phyloP scores from a whole-genome alignment of 352 stramenopile species.

The Halophytophthora polymorphica region DNA sequence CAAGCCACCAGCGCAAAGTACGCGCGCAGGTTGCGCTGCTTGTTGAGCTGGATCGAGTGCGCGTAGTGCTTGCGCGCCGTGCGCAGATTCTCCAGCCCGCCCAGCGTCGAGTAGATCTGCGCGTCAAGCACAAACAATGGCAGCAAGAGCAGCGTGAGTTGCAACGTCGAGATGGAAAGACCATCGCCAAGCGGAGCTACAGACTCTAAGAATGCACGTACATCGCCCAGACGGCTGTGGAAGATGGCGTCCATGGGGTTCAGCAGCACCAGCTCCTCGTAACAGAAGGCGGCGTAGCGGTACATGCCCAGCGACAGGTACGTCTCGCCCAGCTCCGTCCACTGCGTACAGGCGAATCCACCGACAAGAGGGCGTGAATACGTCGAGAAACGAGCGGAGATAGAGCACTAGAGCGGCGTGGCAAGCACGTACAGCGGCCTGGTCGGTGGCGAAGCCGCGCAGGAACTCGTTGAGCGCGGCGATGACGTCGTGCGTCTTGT shows the following conservation, averaged over 20 bases:
- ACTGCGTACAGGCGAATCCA: conserved; percentile 22
- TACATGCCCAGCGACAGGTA: conserved; percentile 54
- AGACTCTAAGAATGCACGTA: conserved; percentile 16
- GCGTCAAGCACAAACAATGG: background rate
- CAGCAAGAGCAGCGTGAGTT: no score
- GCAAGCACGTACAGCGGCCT: conserved; percentile 35
- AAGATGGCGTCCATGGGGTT: conserved; percentile 67
- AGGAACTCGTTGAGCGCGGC: conserved; percentile 57
- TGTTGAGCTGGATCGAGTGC: conserved; percentile 67
- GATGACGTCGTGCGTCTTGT: conserved; percentile 52
- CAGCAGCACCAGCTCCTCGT: conserved; percentile 67
- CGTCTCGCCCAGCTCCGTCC: conserved; percentile 57
- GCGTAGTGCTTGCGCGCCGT: conserved; percentile 69
- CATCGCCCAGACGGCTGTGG: conserved; percentile 58
- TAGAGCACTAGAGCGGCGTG: background rate
- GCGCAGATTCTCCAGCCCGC: conserved; percentile 52
- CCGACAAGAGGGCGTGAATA: conserved; percentile 7
- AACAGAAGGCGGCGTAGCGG: conserved; percentile 65
- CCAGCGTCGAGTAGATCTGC: conserved; percentile 64
- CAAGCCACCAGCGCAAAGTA: conserved; percentile 51
- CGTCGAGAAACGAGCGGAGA: conserved; percentile 2
- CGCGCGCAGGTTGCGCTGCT: conserved; percentile 51
- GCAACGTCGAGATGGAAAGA: background rate
- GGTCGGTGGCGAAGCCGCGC: conserved; percentile 57
- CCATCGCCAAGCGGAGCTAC: background rate